These are phyloP conservation scores for Helicosporidium sp. DNA, from an alignment of 139 green algal genomes.

Conservation along the genomic window DNA sequence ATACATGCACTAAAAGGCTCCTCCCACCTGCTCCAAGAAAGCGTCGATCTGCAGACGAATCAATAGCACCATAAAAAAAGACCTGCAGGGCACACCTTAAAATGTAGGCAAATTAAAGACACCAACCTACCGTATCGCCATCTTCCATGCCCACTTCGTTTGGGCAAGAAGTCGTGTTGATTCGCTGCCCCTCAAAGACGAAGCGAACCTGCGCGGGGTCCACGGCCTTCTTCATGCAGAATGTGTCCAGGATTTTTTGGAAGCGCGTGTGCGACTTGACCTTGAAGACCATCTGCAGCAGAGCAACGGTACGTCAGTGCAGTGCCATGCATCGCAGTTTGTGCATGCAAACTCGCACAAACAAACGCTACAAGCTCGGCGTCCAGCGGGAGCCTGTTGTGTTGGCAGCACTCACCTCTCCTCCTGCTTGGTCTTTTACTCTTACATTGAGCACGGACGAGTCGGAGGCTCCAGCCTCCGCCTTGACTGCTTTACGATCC, in stretches of 20 bases:
- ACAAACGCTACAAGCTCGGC: too few species aligned
- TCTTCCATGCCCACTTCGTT: constrained; percentile 9
- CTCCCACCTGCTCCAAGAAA: constrained; percentile 23
- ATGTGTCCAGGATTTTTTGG: constrained; percentile 19
- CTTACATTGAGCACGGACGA: too few species aligned
- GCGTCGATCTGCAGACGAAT: constrained; percentile 12
- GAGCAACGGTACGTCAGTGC: too few species aligned
- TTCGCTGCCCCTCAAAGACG: constrained; percentile 12
- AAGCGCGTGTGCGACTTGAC: constrained; percentile 22
- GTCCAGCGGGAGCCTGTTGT: neutral
- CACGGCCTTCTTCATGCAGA: constrained; percentile 17
- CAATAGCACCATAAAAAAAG: neutral
- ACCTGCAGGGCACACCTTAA: neutral
- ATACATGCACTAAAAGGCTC: too few species aligned
- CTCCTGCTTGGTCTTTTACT: constrained; percentile 16
- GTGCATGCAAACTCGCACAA: too few species aligned
- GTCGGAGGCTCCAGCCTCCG: too few species aligned
- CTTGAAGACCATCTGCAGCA: constrained; percentile 20
- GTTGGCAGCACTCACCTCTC: constrained; percentile 2
- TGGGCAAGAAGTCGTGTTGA: constrained; percentile 1
- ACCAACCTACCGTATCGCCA: constrained; percentile 4
- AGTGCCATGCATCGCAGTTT: too few species aligned
- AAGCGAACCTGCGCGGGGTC: constrained; percentile 12
- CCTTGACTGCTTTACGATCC: too few species aligned
- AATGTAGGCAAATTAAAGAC: neutral